Evolutionary conservation across 805 yeast genomes (phyloP).

Genomic region (Diddensiella caesifluorescens): DNA sequence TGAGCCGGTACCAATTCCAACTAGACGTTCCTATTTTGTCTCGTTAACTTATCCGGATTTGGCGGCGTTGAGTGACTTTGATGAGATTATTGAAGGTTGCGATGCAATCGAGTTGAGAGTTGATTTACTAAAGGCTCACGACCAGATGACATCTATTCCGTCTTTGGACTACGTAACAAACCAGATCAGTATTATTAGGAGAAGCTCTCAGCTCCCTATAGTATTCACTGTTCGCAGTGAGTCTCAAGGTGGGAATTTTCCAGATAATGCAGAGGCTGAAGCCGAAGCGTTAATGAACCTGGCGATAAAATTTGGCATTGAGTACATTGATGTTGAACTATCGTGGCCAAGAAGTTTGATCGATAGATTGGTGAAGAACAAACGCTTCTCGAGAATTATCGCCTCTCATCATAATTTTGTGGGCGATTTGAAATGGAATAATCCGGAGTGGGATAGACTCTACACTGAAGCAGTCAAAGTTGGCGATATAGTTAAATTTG

Average conservation of each 20-base stretch:
- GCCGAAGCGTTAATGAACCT: slow-evolving; percentile 49
- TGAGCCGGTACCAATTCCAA: slow-evolving; percentile 37
- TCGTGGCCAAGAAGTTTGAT: slow-evolving; percentile 55
- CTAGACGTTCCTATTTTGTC: slow-evolving; percentile 53
- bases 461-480: slow-evolving; percentile 60
- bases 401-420: slow-evolving; percentile 77
- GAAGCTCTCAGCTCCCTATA: slow-evolving; percentile 62
- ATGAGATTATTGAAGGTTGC: slow-evolving; percentile 58
- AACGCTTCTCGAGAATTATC: slow-evolving; percentile 63
- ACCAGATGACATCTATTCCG: slow-evolving; percentile 33
- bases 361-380: slow-evolving; percentile 45
- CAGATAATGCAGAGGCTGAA: slow-evolving; percentile 46
- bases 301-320: slow-evolving; percentile 75
- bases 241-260: slow-evolving; percentile 79
- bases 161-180: slow-evolving; percentile 52
- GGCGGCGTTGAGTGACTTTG: slow-evolving; percentile 42
- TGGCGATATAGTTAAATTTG: slow-evolving; percentile 75
- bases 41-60: slow-evolving; percentile 68
- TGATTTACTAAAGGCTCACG: slow-evolving; percentile 48
- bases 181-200: slow-evolving; percentile 67
- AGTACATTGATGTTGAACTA: slow-evolving; percentile 74
- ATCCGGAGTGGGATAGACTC: slow-evolving; percentile 68
- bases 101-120: slow-evolving; percentile 82
- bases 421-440: slow-evolving; percentile 59
- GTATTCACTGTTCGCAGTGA: slow-evolving; percentile 73